Evolutionary conservation across 2,329 filamentous ascomycete species (phyloP).

Genomic region (Pezicula radicicola): DNA sequence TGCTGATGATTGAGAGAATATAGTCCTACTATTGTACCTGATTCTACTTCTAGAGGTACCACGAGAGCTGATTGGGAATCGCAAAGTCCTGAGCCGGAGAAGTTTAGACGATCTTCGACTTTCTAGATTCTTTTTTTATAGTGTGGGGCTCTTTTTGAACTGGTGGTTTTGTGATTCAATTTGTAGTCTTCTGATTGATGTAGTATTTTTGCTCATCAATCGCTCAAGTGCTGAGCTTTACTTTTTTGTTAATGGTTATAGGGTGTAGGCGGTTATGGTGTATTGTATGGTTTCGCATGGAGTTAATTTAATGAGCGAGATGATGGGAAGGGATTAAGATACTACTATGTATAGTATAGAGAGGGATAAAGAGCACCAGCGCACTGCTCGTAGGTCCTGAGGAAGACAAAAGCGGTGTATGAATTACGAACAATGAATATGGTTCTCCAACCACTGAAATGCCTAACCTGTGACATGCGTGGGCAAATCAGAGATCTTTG

Average conservation of each 20-base stretch:
- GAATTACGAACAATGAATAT: neutral
- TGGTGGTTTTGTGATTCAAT: too few relatives aligned
- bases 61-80: neutral
- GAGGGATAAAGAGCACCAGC: neutral
- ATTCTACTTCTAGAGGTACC: neutral
- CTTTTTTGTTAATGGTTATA: neutral
- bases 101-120: neutral
- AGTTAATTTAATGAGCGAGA: neutral
- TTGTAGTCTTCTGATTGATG: neutral
- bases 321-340: neutral
- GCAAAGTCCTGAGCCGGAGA: neutral
- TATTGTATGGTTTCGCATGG: neutral
- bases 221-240: constrained; percentile 8
- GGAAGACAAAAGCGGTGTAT: neutral
- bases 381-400: neutral
- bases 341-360: neutral
- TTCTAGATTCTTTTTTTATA: neutral
- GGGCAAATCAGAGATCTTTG: neutral
- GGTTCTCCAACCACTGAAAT: neutral
- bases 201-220: neutral
- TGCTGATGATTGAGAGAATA: too few relatives aligned
- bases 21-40: neutral
- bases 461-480: neutral
- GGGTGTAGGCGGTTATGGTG: too few relatives aligned
- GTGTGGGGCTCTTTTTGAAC: neutral